Evolutionary conservation across 2,329 filamentous ascomycete species (phyloP).

Genomic region (Exophiala mesophila): DNA sequence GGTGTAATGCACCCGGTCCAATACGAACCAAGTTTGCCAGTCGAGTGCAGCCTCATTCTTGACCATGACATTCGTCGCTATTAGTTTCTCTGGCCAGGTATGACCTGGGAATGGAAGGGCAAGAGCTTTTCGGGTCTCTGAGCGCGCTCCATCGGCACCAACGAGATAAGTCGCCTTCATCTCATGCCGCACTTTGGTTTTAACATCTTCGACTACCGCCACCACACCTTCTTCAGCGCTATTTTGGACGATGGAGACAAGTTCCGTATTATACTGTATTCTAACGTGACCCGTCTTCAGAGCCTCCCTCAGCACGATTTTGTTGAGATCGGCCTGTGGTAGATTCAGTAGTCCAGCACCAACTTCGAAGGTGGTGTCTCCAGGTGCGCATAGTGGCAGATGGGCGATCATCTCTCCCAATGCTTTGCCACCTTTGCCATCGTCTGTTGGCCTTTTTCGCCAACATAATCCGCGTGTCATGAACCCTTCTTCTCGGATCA

Average conservation of each 20-base stretch:
- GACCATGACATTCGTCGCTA: conserved; percentile 11
- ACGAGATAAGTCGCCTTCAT: conserved; percentile 6
- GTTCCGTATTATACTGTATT: conserved; percentile 13
- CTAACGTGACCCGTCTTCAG: conserved; percentile 11
- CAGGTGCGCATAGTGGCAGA: conserved; percentile 6
- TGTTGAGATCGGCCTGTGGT: conserved; percentile 10
- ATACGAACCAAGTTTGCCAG: conserved; percentile 6
- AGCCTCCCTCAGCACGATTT: conserved; percentile 10
- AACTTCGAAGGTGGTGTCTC: conserved; percentile 4
- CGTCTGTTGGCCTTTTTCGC: conserved; percentile 9
- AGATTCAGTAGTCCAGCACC: conserved; percentile 12
- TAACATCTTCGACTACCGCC: neutral
- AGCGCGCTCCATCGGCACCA: conserved; percentile 11
- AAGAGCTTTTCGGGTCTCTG: conserved; percentile 7
- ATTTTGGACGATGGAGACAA: conserved; percentile 6
- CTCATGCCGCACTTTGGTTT: neutral
- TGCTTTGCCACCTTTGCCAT: conserved; percentile 11
- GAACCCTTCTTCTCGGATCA: conserved; percentile 14
- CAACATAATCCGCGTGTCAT: conserved; percentile 11
- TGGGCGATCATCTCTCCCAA: conserved; percentile 9
- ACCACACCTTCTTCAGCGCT: conserved; percentile 6
- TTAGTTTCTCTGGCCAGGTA: conserved; percentile 14
- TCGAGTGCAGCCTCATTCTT: conserved; percentile 3
- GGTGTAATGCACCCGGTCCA: conserved; percentile 8
- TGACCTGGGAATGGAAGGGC: conserved; percentile 15